Percentiles rank a stretch among this genome's conserved stretches.
phyloP scores from a whole-genome alignment of 352 stramenopile genomes.

The Phytophthora hibernalis region DNA sequence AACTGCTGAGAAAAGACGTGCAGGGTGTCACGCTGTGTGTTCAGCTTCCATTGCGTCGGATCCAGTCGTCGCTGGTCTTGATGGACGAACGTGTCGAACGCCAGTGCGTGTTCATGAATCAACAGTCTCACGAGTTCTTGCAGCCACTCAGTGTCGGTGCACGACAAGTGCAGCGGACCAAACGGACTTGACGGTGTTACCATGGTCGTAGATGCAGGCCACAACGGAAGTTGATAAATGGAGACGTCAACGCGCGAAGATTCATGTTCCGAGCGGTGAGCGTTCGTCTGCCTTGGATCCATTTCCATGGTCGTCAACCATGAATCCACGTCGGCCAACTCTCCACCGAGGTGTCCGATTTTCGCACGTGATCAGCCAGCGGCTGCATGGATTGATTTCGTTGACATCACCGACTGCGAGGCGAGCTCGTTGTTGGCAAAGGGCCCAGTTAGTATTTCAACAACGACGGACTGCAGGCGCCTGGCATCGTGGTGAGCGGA shows the following conservation, averaged over 20 bases:
- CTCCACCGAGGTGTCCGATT: constrained; percentile 13
- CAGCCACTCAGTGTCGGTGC: constrained; percentile 27
- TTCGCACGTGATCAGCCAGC: constrained; percentile 8
- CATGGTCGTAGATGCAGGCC: constrained; percentile 1
- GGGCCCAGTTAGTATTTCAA: not conserved
- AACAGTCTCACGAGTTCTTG: constrained; percentile 32
- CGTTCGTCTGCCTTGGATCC: constrained; percentile 26
- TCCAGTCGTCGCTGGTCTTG: constrained; percentile 29
- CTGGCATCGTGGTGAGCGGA: constrained; percentile 1
- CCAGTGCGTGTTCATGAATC: constrained; percentile 20
- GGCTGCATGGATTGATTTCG: not conserved
- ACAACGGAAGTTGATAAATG: constrained; percentile 26
- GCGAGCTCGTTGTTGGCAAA: not conserved
- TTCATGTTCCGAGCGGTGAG: constrained; percentile 3
- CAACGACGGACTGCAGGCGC: not conserved
- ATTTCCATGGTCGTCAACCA: constrained; percentile 3
- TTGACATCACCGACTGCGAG: not conserved
- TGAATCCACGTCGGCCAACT: constrained; percentile 14
- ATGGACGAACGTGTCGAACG: constrained; percentile 32
- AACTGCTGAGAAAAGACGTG: constrained; percentile 30
- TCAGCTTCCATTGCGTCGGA: constrained; percentile 24
- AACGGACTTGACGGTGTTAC: constrained; percentile 26
- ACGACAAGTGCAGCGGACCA: constrained; percentile 27
- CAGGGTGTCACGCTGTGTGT: constrained; percentile 28
- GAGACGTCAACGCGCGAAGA: constrained; percentile 9